Base-by-base conservation (phyloP, 106 monocot species). In the Dendrobium huoshanense region DNA sequence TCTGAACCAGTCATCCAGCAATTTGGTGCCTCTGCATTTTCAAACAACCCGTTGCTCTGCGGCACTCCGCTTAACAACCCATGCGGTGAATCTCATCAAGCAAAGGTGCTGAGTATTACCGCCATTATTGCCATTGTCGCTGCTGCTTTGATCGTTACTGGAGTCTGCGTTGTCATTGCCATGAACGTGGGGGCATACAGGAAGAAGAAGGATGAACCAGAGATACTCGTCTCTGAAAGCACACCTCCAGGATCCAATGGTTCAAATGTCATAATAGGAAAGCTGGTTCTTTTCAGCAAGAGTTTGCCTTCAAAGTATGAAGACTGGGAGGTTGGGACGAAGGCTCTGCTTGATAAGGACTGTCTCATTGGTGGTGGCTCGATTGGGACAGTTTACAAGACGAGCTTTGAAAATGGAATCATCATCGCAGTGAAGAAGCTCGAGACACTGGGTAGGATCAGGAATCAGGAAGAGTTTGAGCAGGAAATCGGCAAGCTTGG, bases 221-320 rank as follows among this genome's bases (percentile, higher is more conserved):
- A 87, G 2, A 49, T 87, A 77, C 82, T 91, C 18, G 75, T 92
- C 10, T 93, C 92, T 0, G 92, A 91, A 75, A 95, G 91, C 87
- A 81, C 90, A 0, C 82, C 82, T n/a, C 79, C 85, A 0, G 78
- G 80, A 31, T 87, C 92, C 0, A 82, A 80, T 5, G 85, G 87
- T 4, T 82, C 90, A 3, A 88, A 83, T 56, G 81, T 84, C 29
- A 91, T 98, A 67, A 85, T 98, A 4, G 95, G 98, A 48, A 95
- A 98, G 83, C 82, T 98, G 78, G 98, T 98, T 19, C 92, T 98
- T 77, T 98, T 95, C 88, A 91, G 98, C 88, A 98, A 95, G 83
- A 95, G 81, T 76, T 72, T 98, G 49, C 95, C 98, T 0, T 89
- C 94, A 5, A 94, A 81, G 79, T 91, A 98, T 22, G 92, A 98